These are phyloP conservation scores for Stentor coeruleus DNA, from an alignment of 73 alveolate genomes.

Conservation along the genomic window DNA sequence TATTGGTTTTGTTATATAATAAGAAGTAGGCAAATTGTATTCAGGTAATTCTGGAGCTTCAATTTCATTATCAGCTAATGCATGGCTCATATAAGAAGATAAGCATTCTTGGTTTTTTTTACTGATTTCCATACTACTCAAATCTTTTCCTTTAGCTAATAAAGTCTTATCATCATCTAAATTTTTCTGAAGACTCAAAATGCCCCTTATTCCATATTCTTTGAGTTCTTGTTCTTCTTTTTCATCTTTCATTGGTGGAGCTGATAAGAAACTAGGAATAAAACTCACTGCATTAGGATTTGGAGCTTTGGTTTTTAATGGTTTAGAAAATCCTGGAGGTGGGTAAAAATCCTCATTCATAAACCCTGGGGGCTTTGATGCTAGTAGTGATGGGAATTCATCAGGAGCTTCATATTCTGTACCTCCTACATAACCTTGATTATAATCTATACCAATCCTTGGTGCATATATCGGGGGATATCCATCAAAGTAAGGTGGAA, in stretches of 20 bases:
- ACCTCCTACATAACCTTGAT: not conserved
- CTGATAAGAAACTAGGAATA: not conserved
- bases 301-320: not conserved
- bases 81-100: not conserved
- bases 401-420: not conserved
- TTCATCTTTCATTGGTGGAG: not conserved
- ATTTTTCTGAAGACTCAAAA: not conserved
- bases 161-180: not conserved
- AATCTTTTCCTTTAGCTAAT: not conserved
- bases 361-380: not conserved
- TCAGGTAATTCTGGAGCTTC: not conserved
- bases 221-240: not conserved
- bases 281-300: constrained; percentile 12
- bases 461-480: not conserved
- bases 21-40: not conserved
- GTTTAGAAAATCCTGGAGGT: not conserved
- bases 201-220: not conserved
- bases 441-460: not conserved
- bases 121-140: not conserved
- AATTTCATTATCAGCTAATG: not conserved
- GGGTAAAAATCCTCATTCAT: not conserved
- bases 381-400: not conserved
- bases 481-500: not conserved
- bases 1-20: not conserved
- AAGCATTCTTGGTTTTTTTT: not conserved